Evolutionary conservation across 1,139 yeast species (phyloP).

Genomic region (Citeromyces hawaiiensis): DNA sequence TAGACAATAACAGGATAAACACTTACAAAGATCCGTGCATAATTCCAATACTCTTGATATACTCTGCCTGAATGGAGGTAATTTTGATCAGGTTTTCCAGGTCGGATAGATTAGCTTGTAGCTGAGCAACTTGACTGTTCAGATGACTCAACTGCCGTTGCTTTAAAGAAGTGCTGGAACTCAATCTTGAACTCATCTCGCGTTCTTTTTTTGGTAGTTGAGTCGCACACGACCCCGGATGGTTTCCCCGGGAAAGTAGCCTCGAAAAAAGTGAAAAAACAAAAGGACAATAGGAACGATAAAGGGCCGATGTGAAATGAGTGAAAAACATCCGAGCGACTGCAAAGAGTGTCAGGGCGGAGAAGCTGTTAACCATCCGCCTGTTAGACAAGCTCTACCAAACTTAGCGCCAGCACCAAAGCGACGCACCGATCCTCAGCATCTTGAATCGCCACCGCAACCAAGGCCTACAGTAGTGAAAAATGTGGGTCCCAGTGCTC

Average conservation of each 20-base stretch:
- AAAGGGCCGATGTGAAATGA: not conserved
- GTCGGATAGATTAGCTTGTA: constrained; percentile 28
- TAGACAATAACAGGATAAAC: constrained; percentile 17
- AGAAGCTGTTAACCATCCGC: not conserved
- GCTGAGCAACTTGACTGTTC: constrained; percentile 29
- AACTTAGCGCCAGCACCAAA: constrained; percentile 2
- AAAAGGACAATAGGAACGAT: not conserved
- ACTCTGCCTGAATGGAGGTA: constrained; percentile 26
- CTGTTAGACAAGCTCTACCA: not conserved
- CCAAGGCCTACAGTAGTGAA: constrained; percentile 1
- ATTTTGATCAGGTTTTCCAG: constrained; percentile 26
- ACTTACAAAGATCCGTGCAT: constrained; percentile 8
- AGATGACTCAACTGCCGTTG: constrained; percentile 29
- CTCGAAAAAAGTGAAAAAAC: not conserved
- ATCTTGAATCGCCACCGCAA: constrained; percentile 2
- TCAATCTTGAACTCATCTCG: not conserved
- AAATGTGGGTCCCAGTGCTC: constrained; percentile 3
- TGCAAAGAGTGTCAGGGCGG: not conserved
- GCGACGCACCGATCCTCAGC: not conserved
- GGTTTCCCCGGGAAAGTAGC: not conserved
- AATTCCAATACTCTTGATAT: constrained; percentile 20
- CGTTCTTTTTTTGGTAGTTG: not conserved
- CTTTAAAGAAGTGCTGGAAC: constrained; percentile 10
- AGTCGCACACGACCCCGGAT: not conserved
- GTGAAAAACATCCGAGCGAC: not conserved